A percentile compares a stretch with the other conserved stretches of the same genome.
Evolutionary conservation across 1,139 yeast genomes (phyloP).

Genomic region (Zygoascus hellenicus): DNA sequence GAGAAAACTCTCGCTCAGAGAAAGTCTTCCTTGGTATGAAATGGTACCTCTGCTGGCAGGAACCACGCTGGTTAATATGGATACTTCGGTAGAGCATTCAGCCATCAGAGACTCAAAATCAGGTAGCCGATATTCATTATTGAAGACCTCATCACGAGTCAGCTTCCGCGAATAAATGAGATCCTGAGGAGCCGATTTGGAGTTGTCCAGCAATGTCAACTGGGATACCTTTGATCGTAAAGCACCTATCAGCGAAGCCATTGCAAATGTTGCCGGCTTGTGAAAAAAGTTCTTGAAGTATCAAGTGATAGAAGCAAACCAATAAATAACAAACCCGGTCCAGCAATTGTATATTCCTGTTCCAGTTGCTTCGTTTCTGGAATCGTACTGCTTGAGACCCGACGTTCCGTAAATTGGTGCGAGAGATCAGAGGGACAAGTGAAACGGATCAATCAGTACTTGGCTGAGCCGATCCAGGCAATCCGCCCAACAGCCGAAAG

Average conservation of each 20-base stretch:
- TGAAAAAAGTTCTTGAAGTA: no score
- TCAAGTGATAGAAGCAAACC: no score
- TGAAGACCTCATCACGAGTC: constrained; percentile 62
- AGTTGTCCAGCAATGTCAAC: constrained; percentile 37
- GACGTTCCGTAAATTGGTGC: no score
- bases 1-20: constrained; percentile 66
- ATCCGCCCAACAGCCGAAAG: no score
- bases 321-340: no score
- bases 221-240: constrained; percentile 46
- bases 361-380: no score
- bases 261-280: not conserved
- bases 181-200: constrained; percentile 23
- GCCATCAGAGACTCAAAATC: constrained; percentile 59
- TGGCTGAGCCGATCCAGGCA: no score
- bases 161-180: constrained; percentile 34
- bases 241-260: constrained; percentile 48
- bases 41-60: constrained; percentile 31
- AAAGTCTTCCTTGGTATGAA: constrained; percentile 54
- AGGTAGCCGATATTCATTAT: constrained; percentile 64
- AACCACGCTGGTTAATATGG: constrained; percentile 38
- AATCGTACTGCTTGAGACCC: no score
- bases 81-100: constrained; percentile 65
- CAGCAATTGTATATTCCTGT: no score
- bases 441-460: no score
- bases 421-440: no score